Evolutionary conservation across 2,329 filamentous ascomycete species (phyloP).

Genomic region (Exophiala sp.): DNA sequence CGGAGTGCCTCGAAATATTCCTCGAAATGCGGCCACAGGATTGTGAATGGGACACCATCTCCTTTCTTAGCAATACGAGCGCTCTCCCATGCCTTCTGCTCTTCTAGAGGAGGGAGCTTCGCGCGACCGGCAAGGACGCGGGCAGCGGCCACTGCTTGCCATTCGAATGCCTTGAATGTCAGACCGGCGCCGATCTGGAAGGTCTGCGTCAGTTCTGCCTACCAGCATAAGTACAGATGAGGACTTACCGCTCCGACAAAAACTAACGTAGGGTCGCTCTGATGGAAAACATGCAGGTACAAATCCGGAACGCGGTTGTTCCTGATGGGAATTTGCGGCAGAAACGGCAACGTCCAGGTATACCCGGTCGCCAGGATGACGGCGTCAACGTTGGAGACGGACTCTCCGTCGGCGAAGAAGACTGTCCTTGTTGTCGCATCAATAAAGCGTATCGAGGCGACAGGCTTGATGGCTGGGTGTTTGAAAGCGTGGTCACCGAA

Average conservation of each 20-base stretch:
- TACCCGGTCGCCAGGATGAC: slow-evolving; percentile 60
- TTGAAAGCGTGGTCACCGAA: slow-evolving; percentile 56
- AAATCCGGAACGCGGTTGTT: slow-evolving; percentile 44
- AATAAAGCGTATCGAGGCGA: slow-evolving; percentile 42
- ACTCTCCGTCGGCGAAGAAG: slow-evolving; percentile 52
- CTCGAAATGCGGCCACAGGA: slow-evolving; percentile 57
- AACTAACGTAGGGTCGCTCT: slow-evolving; percentile 45
- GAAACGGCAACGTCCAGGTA: slow-evolving; percentile 57
- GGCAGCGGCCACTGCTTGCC: slow-evolving; percentile 59
- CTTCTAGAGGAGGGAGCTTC: slow-evolving; percentile 43
- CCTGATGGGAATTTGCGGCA: slow-evolving; percentile 48
- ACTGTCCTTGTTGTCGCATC: slow-evolving; percentile 44
- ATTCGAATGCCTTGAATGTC: slow-evolving; percentile 64
- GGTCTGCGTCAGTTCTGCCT: not conserved
- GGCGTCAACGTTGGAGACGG: slow-evolving; percentile 51
- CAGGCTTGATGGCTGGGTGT: slow-evolving; percentile 57
- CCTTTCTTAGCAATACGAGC: slow-evolving; percentile 45
- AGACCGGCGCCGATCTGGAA: slow-evolving; percentile 32
- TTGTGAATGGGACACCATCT: slow-evolving; percentile 52
- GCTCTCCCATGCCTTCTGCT: slow-evolving; percentile 53
- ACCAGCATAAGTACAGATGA: not conserved
- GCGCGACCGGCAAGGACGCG: slow-evolving; percentile 52
- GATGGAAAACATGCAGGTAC: slow-evolving; percentile 53
- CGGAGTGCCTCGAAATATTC: slow-evolving; percentile 53
- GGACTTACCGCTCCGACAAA: slow-evolving; percentile 42